Evolutionary conservation across 1,139 yeast genomes (phyloP).

Genomic region (Saccharomycopsis hybrid): DNA sequence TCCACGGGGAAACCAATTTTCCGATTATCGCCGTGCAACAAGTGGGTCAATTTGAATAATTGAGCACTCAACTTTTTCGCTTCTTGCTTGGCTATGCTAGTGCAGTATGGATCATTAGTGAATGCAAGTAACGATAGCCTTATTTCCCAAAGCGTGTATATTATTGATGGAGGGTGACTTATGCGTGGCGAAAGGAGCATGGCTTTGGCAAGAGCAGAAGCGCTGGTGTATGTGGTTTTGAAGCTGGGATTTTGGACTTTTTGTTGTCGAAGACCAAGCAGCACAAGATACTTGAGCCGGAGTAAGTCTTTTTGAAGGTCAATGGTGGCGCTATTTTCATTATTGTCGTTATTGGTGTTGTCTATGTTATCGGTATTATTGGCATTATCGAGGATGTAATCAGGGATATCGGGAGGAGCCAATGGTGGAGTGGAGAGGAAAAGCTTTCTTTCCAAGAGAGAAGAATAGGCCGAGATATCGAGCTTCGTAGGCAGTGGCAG

Average conservation of each 20-base stretch:
- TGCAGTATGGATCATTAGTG: conserved; percentile 23
- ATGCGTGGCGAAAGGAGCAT: no score
- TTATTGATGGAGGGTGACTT: neutral
- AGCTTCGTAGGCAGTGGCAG: neutral
- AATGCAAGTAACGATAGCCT: conserved; percentile 28
- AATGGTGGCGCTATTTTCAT: no score
- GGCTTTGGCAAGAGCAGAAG: no score
- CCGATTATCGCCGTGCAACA: conserved; percentile 9
- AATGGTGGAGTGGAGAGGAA: conserved; percentile 9
- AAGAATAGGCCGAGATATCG: conserved; percentile 8
- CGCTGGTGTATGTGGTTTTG: no score
- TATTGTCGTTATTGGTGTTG: no score
- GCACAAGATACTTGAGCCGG: no score
- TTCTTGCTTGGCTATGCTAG: conserved; percentile 26
- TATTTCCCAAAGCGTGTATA: conserved; percentile 29
- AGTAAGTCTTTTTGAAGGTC: no score
- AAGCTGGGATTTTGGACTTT: no score
- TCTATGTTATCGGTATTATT: no score
- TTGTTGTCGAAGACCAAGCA: no score
- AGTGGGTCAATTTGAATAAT: conserved; percentile 18
- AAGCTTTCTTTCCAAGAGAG: conserved; percentile 11
- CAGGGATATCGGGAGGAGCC: conserved; percentile 1
- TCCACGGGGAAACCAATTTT: conserved; percentile 20
- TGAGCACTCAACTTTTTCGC: conserved; percentile 23
- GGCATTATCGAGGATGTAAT: neutral